Percentiles rank a stretch among this genome's conserved stretches.
Conservation (phyloP, 192 early-diverging fungal genomes). For the Entomortierella beljakovae region DNA sequence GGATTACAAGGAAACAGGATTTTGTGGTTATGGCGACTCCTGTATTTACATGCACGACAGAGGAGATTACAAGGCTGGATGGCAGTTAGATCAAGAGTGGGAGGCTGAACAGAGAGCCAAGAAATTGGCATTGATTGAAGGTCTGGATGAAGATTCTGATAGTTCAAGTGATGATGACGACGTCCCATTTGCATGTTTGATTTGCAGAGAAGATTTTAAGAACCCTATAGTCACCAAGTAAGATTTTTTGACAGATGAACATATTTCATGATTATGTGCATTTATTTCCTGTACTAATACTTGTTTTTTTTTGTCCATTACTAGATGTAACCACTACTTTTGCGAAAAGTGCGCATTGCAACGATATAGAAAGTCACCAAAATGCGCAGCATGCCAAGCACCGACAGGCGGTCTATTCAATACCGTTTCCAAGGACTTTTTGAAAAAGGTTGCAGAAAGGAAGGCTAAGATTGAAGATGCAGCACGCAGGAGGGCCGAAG, state of each 20-base stretch:
- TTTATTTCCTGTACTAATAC: slow-evolving; percentile 14
- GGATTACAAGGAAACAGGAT: slow-evolving; percentile 97
- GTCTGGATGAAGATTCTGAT: slow-evolving; percentile 59
- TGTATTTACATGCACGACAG: slow-evolving; percentile 99
- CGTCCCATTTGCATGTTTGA: slow-evolving; percentile 94
- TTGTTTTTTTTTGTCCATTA: background rate
- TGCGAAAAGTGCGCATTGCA: slow-evolving; percentile 94
- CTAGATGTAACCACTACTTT: slow-evolving; percentile 94
- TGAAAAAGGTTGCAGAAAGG: slow-evolving; percentile 66
- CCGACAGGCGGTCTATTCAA: slow-evolving; percentile 90
- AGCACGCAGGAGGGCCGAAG: slow-evolving; percentile 43
- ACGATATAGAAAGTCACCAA: slow-evolving; percentile 83
- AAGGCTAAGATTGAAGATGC: slow-evolving; percentile 59
- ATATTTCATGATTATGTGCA: background rate
- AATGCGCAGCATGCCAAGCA: slow-evolving; percentile 91
- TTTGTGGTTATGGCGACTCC: slow-evolving; percentile 97
- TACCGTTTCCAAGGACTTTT: slow-evolving; percentile 75
- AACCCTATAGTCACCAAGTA: slow-evolving; percentile 92
- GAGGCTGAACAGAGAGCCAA: slow-evolving; percentile 84
- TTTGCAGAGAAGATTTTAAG: slow-evolving; percentile 90
- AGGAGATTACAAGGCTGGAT: slow-evolving; percentile 95
- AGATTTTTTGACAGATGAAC: slow-evolving; percentile 20
- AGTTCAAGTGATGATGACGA: slow-evolving; percentile 72
- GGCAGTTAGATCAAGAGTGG: slow-evolving; percentile 99
- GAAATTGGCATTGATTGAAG: slow-evolving; percentile 61